phyloP scores from a whole-genome alignment of 2,329 filamentous ascomycete species.

The Blumeria hordei region DNA sequence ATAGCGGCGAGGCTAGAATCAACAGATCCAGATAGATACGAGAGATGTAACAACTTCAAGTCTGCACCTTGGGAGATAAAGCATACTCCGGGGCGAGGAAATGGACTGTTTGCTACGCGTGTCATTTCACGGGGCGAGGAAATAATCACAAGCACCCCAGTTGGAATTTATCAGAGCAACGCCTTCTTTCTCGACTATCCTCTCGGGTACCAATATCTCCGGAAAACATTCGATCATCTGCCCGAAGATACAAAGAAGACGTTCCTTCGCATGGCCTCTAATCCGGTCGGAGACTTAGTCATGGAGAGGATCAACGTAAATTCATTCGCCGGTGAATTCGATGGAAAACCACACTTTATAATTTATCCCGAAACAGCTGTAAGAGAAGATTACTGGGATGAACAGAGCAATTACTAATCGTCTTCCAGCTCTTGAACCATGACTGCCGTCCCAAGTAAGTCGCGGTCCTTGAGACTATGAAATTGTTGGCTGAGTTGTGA shows the following conservation, averaged over 20 bases:
- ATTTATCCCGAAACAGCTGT: conserved; percentile 13
- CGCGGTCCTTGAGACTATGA: neutral
- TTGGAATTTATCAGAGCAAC: conserved; percentile 10
- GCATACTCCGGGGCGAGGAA: conserved; percentile 9
- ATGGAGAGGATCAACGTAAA: conserved; percentile 14
- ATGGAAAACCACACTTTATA: conserved; percentile 9
- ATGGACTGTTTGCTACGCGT: conserved; percentile 11
- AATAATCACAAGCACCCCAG: conserved; percentile 9
- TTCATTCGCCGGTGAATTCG: conserved; percentile 11
- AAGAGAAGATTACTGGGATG: conserved; percentile 1
- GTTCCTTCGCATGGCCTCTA: conserved; percentile 7
- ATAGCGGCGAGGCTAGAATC: conserved; percentile 7
- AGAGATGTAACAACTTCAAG: conserved; percentile 7
- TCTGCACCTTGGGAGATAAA: conserved; percentile 10
- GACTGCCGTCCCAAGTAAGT: conserved; percentile 19
- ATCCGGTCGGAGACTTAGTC: conserved; percentile 8
- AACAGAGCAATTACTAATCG: conserved; percentile 2
- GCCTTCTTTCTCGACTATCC: conserved; percentile 8
- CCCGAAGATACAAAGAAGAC: conserved; percentile 6
- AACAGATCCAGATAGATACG: conserved; percentile 1
- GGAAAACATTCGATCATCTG: conserved; percentile 9
- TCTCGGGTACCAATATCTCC: conserved; percentile 8
- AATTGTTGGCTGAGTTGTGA: conserved; percentile 1
- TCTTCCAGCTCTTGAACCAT: conserved; percentile 18
- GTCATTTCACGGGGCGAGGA: conserved; percentile 10